Evolutionary conservation across 1,284 basidiomycete species (phyloP).

Genomic region (Leccinum holopus): DNA sequence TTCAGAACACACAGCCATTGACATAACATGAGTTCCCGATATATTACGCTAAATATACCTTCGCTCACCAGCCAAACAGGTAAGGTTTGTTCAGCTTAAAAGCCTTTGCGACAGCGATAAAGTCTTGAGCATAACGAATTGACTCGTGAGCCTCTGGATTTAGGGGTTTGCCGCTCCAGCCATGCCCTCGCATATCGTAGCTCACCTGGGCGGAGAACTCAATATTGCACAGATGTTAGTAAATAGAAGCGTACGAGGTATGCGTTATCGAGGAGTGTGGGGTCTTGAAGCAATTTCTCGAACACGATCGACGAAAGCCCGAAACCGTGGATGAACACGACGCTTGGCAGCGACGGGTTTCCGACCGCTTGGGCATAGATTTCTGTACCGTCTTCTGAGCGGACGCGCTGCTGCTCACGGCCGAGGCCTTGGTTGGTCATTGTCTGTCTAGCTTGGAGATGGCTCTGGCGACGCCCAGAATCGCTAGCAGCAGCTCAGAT

Average conservation of each 20-base stretch:
- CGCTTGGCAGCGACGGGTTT: neutral
- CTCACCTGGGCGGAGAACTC: conserved; percentile 1
- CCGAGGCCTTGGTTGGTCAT: conserved; percentile 6
- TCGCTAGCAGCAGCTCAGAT: neutral
- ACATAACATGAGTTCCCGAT: neutral
- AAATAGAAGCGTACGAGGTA: neutral
- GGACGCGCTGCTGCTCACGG: neutral
- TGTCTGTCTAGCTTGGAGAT: neutral
- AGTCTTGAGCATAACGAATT: conserved; percentile 11
- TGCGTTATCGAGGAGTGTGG: neutral
- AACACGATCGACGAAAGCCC: neutral
- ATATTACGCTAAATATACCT: neutral
- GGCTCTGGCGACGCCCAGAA: neutral
- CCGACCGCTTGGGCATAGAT: neutral
- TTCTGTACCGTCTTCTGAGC: neutral
- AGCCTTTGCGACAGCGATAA: conserved; percentile 7
- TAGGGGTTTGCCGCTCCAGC: neutral
- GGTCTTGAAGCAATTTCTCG: neutral
- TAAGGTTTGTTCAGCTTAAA: neutral
- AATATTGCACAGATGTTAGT: neutral
- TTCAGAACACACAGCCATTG: neutral
- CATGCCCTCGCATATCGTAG: conserved; percentile 11
- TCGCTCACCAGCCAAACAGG: conserved; percentile 1
- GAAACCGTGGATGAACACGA: neutral
- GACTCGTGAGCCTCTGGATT: conserved; percentile 5